Evolutionary conservation across 768 basidiomycete species (phyloP).

Genomic region (Suillus tomentosus): DNA sequence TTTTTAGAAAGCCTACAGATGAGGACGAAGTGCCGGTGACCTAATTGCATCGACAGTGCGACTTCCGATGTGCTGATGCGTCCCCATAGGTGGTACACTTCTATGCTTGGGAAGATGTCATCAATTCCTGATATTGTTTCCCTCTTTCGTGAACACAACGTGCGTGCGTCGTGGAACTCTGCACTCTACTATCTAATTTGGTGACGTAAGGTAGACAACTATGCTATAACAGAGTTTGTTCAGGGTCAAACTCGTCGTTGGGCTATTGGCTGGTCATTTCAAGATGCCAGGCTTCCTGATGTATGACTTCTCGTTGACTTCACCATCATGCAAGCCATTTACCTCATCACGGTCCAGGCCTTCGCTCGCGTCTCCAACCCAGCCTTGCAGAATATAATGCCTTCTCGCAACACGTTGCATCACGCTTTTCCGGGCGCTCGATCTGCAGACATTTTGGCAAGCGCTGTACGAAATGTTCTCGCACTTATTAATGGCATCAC

Average conservation of each 20-base stretch:
- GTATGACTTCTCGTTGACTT: slow-evolving; percentile 46
- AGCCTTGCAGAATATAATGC: slow-evolving; percentile 53
- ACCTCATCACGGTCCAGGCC: slow-evolving; percentile 33
- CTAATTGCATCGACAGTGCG: neutral
- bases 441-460: slow-evolving; percentile 15
- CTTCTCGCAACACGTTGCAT: slow-evolving; percentile 55
- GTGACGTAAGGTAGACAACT: slow-evolving; percentile 72
- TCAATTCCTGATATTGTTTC: slow-evolving; percentile 67
- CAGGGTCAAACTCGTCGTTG: slow-evolving; percentile 92
- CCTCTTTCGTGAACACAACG: slow-evolving; percentile 48
- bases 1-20: slow-evolving; percentile 66
- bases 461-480: slow-evolving; percentile 35
- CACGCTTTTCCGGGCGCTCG: slow-evolving; percentile 36
- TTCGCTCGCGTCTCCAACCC: slow-evolving; percentile 41
- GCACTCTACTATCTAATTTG: neutral
- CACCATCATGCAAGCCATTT: neutral
- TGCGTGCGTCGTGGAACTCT: slow-evolving; percentile 25
- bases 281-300: slow-evolving; percentile 66
- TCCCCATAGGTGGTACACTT: slow-evolving; percentile 80
- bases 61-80: neutral
- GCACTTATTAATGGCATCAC: slow-evolving; percentile 33
- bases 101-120: slow-evolving; percentile 86
- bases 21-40: slow-evolving; percentile 60
- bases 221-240: slow-evolving; percentile 78
- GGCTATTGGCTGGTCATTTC: slow-evolving; percentile 88